Base-by-base conservation (phyloP, 176 grass and related monocot species). In the Oryza meyeriana region DNA sequence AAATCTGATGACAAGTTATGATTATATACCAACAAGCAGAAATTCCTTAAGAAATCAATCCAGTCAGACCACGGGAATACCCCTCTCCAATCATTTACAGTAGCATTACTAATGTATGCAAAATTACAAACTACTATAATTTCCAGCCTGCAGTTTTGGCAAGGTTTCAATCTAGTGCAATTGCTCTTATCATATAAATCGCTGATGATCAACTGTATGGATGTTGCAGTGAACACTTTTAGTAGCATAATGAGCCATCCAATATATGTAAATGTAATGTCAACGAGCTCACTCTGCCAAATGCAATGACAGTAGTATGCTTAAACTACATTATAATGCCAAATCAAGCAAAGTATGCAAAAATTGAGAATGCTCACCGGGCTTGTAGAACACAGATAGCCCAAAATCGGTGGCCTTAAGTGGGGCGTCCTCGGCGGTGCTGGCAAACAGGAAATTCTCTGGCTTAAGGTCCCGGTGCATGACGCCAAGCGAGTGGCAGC, bases 331-430 rank as follows among this genome's bases (percentile, higher is more conserved):
- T 16, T 50, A 36, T 4, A 71, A 9, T 71, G 6, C 14, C 42
- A 45, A 63, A 71, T 78, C 12, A 1, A 64, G 48, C n/a, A 39
- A 80, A 27, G 27, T 25, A 24, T 2, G 7, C 18, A 69, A 66
- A 55, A 75, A 41, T 52, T 44, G 32, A 39, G 65, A 14, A 40
- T 61, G 80, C 81, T 20, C 79, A 88, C 96, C 93, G 0, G 96
- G 93, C 66, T 95, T 99, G 70, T 88, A 95, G 88, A 95, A 99
- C 48, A 99, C 58, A 10, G 96, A 99, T 20, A 99, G 90, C 20
- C 96, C 96, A 28, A 99, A 99, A 72, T 99, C 96, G 9, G 96
- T 99, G 82, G 96, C 87, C 87, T 99, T 99, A 64, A 99, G 92
- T 11, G 89, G 84, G 4, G 91, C 85, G 66, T 99, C 92, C 85